These are phyloP conservation scores for Trametes versicolor DNA, from an alignment of 1,284 basidiomycete genomes.

Conservation along the genomic window DNA sequence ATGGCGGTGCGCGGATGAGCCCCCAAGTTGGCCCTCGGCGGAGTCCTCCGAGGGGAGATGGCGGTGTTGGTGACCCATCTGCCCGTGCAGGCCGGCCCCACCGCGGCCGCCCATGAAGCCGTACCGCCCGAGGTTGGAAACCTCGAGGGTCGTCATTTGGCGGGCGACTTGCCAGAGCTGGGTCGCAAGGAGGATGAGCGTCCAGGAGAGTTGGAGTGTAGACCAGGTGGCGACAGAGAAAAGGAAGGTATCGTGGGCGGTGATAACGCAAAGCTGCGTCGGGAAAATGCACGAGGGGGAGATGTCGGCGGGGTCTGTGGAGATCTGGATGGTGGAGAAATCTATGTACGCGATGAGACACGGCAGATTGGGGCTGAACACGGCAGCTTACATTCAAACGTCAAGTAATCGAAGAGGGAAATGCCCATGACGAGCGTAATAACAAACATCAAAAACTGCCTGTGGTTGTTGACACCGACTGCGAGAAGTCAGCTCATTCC, in stretches of 20 bases:
- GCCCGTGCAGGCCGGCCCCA: constrained; percentile 69
- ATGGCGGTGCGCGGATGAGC: constrained; percentile 40
- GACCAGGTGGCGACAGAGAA: constrained; percentile 86
- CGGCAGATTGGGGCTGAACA: not conserved
- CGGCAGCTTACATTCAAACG: constrained; percentile 75
- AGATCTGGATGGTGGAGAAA: constrained; percentile 55
- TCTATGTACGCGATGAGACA: constrained; percentile 45
- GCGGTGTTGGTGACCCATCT: constrained; percentile 74
- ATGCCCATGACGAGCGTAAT: constrained; percentile 86
- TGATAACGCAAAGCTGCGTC: constrained; percentile 72
- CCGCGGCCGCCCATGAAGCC: constrained; percentile 98
- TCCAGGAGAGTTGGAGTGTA: constrained; percentile 94
- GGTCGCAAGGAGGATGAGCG: constrained; percentile 82
- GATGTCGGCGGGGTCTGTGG: constrained; percentile 52
- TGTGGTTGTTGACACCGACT: constrained; percentile 97
- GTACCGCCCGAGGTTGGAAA: constrained; percentile 93
- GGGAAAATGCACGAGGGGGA: constrained; percentile 77
- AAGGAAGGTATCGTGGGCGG: constrained; percentile 85
- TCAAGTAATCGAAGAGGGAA: constrained; percentile 82
- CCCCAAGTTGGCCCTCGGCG: constrained; percentile 33
- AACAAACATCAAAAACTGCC: constrained; percentile 94
- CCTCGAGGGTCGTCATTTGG: constrained; percentile 97
- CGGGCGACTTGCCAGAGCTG: constrained; percentile 93
- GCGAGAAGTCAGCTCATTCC: constrained; percentile 19
- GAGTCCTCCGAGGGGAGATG: constrained; percentile 44